These are phyloP conservation scores for Pleoardoris graminearum DNA, from an alignment of 2,329 filamentous ascomycete genomes.

Conservation along the genomic window DNA sequence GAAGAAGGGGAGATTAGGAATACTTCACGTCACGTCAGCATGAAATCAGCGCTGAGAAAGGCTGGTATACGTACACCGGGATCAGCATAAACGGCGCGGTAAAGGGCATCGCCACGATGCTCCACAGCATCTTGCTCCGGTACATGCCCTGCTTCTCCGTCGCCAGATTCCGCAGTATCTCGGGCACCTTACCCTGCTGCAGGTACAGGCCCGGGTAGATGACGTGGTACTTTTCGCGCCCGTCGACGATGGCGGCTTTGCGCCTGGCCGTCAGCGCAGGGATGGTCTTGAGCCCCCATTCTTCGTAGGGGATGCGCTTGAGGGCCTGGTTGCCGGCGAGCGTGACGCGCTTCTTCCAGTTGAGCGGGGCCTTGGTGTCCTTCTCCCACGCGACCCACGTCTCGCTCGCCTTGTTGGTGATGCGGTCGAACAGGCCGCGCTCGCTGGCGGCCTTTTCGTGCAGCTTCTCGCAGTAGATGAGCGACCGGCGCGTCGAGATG, in stretches of 20 bases:
- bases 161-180: constrained; percentile 70
- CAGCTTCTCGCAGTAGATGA: constrained; percentile 87
- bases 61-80: constrained; percentile 68
- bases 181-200: constrained; percentile 63
- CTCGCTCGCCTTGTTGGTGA: constrained; percentile 70
- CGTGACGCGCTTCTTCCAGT: constrained; percentile 88
- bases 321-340: constrained; percentile 84
- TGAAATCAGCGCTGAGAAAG: background rate
- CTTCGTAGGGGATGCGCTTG: constrained; percentile 87
- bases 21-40: constrained; percentile 52
- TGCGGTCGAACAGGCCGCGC: constrained; percentile 67
- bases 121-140: constrained; percentile 76
- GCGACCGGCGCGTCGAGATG: constrained; percentile 84
- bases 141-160: constrained; percentile 82
- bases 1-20: constrained; percentile 96
- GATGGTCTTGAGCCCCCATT: constrained; percentile 97
- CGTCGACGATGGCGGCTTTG: constrained; percentile 64
- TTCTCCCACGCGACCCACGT: constrained; percentile 89
- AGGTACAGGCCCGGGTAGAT: constrained; percentile 76
- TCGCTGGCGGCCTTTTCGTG: constrained; percentile 54
- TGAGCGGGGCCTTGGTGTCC: constrained; percentile 61
- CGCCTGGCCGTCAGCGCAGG: constrained; percentile 74
- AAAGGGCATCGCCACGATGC: constrained; percentile 63
- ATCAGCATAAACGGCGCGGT: constrained; percentile 80
- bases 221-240: constrained; percentile 69